These are phyloP conservation scores for Penicillium chermesinum DNA, from an alignment of 495 filamentous ascomycete species.

Conservation along the genomic window DNA sequence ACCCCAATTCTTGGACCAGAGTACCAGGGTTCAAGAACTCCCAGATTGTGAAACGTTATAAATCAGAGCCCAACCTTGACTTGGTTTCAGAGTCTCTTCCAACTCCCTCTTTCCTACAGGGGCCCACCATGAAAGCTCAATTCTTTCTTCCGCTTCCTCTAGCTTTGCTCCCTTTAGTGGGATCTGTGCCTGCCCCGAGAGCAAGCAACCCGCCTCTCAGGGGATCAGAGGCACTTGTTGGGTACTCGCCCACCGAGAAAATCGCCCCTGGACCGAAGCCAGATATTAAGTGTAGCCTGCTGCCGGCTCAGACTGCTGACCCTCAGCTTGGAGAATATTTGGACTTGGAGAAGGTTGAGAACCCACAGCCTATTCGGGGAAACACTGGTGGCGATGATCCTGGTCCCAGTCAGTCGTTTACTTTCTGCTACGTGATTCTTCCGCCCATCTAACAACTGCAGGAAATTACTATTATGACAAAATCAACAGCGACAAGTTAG, in stretches of 20 bases:
- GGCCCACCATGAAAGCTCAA: not conserved
- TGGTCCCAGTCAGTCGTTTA: constrained; percentile 47
- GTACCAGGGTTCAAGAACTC: not conserved
- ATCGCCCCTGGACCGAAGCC: constrained; percentile 26
- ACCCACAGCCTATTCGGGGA: constrained; percentile 68
- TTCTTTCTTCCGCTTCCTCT: not conserved
- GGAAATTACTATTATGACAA: constrained; percentile 56
- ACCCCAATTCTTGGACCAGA: not conserved
- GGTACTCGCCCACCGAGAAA: constrained; percentile 34
- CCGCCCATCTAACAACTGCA: constrained; percentile 8
- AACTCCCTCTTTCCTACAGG: no score
- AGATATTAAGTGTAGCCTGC: constrained; percentile 38
- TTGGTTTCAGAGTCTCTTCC: no score
- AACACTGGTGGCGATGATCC: constrained; percentile 53
- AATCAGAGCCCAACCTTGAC: no score
- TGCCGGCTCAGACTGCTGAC: constrained; percentile 53
- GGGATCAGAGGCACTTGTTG: constrained; percentile 29
- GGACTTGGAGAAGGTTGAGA: constrained; percentile 55
- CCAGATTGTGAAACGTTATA: not conserved
- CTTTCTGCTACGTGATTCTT: not conserved
- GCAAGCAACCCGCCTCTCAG: constrained; percentile 27
- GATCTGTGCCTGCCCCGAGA: constrained; percentile 20
- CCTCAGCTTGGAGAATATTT: constrained; percentile 55
- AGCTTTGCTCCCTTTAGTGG: not conserved
- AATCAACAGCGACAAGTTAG: constrained; percentile 60